Base-by-base conservation (phyloP, 176 grass and related monocot genomes). In the Alloteropsis semialata region DNA sequence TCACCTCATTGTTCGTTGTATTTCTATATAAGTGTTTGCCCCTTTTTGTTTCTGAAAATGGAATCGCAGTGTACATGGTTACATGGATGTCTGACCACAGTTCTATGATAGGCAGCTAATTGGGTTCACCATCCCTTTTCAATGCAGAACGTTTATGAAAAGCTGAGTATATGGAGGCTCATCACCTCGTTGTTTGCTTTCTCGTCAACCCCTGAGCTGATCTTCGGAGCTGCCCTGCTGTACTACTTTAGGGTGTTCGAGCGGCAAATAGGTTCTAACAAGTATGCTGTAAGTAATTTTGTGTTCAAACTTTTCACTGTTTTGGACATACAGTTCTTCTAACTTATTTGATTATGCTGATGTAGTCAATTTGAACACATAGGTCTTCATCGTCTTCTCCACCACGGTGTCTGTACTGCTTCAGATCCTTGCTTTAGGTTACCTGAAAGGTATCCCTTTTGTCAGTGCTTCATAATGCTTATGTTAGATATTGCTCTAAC, bases 231-330 rank as follows among this genome's bases (percentile, higher is more conserved):
- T 2, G 85, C 79, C 60, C 74, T 98, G 64, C 80, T 98, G 16
- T 98, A 98, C 89, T 95, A 98, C 72, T 98, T 98, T 62, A 86
- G 96, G 82, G 93, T 98, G 42, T 98, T 95, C 16, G 96, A 98
- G 65, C 78, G 92, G 19, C 93, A 98, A 71, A 98, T 98, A 79
- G 89, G 96, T 57, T 98, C 93, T 10, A 98, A 95, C 74, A 98
- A 98, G 77, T 93, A 98, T 77, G 74, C 93, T 34, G 96, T 98
- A 87, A 98, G 87, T 78, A 50, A 41, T 58, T 57, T 77, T 74
- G 66, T 67, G 34, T 30, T 73, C 3, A 70, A 37, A 5, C n/a
- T n/a, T n/a, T n/a, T n/a, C n/a, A n/a, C n/a, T n/a, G n/a, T n/a
- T 3, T 53, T 78, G 34, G 4, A 58, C n/a, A 72, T 87, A 19